These are phyloP conservation scores for Cordia subcordata DNA, from an alignment of 257 asterid genomes.

Conservation along the genomic window DNA sequence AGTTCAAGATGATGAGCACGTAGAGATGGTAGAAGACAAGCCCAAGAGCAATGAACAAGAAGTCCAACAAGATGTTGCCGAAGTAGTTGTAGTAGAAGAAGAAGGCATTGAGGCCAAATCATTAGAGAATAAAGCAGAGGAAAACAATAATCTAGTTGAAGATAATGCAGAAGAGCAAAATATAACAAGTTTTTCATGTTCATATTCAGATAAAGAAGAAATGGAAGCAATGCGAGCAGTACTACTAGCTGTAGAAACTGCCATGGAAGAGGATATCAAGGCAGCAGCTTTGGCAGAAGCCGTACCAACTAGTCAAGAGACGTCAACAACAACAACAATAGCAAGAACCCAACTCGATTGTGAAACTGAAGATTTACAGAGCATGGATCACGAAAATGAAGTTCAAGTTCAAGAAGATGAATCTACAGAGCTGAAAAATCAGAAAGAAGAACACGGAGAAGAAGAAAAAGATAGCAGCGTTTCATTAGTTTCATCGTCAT, in stretches of 20 bases:
- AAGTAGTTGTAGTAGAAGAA: constrained; percentile 30
- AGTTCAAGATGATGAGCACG: constrained; percentile 9
- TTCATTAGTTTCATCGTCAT: constrained; percentile 8
- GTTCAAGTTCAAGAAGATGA: constrained; percentile 12
- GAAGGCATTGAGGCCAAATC: constrained; percentile 27
- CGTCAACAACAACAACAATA: background rate
- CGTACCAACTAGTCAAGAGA: constrained; percentile 7
- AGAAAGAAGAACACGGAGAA: constrained; percentile 6
- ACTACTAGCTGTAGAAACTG: constrained; percentile 14
- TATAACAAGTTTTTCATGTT: constrained; percentile 22
- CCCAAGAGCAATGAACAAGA: constrained; percentile 10
- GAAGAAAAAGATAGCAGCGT: constrained; percentile 11
- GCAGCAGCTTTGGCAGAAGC: constrained; percentile 7
- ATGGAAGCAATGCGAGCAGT: constrained; percentile 26
- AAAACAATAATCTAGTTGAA: constrained; percentile 24
- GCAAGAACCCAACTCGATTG: background rate
- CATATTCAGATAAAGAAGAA: constrained; percentile 14
- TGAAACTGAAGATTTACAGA: constrained; percentile 10
- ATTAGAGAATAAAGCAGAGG: constrained; percentile 10
- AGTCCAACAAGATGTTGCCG: background rate
- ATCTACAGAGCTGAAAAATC: constrained; percentile 1
- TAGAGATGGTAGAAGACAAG: constrained; percentile 11
- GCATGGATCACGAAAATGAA: background rate
- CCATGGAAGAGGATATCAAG: constrained; percentile 17
- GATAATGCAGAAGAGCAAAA: constrained; percentile 20